A percentile compares a stretch with the other conserved stretches of the same genome.
Conservation (phyloP, 305 asterid species). For the Solanum hybrid region DNA sequence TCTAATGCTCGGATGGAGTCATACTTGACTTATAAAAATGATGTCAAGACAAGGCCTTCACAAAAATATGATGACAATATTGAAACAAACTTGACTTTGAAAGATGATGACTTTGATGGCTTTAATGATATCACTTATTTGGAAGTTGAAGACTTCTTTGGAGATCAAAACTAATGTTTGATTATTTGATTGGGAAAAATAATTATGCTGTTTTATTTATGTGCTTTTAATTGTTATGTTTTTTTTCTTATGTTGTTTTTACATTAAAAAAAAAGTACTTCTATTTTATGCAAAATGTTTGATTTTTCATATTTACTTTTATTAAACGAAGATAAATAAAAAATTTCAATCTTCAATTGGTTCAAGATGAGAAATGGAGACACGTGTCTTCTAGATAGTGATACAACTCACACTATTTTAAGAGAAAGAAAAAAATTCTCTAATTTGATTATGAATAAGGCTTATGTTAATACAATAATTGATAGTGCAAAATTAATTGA, state of each 20-base stretch:
- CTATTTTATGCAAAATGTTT: background rate
- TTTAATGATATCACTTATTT: background rate
- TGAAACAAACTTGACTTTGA: background rate
- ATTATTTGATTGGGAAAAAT: background rate
- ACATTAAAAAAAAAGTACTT: background rate
- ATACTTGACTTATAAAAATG: background rate
- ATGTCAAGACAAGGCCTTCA: background rate
- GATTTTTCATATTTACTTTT: background rate
- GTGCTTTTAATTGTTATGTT: background rate
- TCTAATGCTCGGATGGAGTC: background rate
- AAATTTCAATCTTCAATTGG: background rate
- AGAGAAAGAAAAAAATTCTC: background rate
- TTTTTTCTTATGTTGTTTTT: background rate
- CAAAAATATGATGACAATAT: background rate
- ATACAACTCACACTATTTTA: background rate
- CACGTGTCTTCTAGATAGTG: background rate
- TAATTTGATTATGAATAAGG: background rate
- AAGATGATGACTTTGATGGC: background rate
- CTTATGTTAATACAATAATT: background rate
- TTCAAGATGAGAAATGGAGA: background rate
- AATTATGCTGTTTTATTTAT: background rate
- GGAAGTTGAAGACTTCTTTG: background rate
- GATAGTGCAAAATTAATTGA: background rate
- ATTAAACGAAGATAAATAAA: background rate
- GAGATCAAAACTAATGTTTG: background rate